A percentile compares a stretch with the other conserved stretches of the same genome.
Evolutionary conservation across 345 rosid species (phyloP).

Genomic region (Physaria fendleri): DNA sequence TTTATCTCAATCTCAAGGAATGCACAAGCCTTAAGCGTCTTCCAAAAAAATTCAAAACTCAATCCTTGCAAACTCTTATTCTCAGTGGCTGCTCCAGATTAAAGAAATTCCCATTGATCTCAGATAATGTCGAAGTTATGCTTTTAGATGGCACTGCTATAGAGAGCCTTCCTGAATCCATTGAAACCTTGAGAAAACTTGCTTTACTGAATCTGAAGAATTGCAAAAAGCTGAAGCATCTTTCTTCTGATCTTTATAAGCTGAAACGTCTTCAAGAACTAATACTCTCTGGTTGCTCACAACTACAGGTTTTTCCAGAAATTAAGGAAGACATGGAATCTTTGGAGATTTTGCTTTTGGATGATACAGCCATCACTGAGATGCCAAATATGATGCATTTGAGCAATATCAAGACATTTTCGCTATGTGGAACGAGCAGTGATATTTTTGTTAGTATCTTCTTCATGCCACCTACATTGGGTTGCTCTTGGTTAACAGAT

Average conservation of each 20-base stretch:
- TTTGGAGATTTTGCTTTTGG: slow-evolving; percentile 17
- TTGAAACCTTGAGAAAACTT: slow-evolving; percentile 15
- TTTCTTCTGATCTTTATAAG: slow-evolving; percentile 26
- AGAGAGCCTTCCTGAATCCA: slow-evolving; percentile 21
- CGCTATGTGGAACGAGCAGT: slow-evolving; percentile 16
- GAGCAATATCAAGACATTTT: slow-evolving; percentile 22
- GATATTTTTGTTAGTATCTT: slow-evolving; percentile 6
- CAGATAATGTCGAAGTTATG: slow-evolving; percentile 20
- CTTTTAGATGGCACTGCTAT: slow-evolving; percentile 27
- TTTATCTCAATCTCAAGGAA: slow-evolving; percentile 16
- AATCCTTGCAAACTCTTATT: slow-evolving; percentile 22
- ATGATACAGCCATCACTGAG: slow-evolving; percentile 23
- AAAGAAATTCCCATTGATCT: slow-evolving; percentile 20
- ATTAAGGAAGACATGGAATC: slow-evolving; percentile 28
- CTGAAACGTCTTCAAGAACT: slow-evolving; percentile 21
- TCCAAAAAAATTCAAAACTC: neutral
- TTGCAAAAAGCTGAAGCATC: slow-evolving; percentile 16
- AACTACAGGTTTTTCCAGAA: slow-evolving; percentile 21
- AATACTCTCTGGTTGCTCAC: slow-evolving; percentile 26
- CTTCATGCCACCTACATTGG: slow-evolving; percentile 14
- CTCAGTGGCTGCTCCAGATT: slow-evolving; percentile 29
- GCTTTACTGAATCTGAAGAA: slow-evolving; percentile 11
- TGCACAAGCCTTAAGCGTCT: slow-evolving; percentile 26
- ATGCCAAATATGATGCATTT: slow-evolving; percentile 16
- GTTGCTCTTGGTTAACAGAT: slow-evolving; percentile 12